Percentiles rank a stretch among this genome's conserved stretches.
phyloP scores from a whole-genome alignment of 805 yeast species.

The Kluyveromyces dobzhanskii region DNA sequence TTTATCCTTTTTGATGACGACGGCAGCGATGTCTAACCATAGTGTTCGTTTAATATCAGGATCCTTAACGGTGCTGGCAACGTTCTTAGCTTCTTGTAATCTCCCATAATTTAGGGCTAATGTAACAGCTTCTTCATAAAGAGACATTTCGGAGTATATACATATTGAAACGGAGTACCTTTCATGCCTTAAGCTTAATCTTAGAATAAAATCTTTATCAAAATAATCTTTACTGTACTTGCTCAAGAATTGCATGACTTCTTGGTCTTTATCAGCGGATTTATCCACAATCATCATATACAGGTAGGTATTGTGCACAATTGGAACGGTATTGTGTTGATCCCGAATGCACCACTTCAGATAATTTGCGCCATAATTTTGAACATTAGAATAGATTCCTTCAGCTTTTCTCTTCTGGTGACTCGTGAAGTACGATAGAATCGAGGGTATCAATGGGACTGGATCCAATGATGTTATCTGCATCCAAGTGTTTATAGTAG shows the following conservation, averaged over 20 bases:
- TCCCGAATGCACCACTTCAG: constrained; percentile 46
- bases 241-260: constrained; percentile 44
- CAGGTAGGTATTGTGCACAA: constrained; percentile 62
- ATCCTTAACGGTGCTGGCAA: constrained; percentile 27
- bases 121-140: constrained; percentile 73
- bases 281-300: constrained; percentile 50
- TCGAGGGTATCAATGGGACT: constrained; percentile 62
- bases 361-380: constrained; percentile 61
- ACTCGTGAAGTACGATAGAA: constrained; percentile 57
- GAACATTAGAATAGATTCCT: constrained; percentile 13
- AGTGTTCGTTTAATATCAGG: constrained; percentile 52
- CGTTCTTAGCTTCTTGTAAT: constrained; percentile 20
- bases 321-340: constrained; percentile 34
- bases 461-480: constrained; percentile 44
- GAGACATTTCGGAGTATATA: constrained; percentile 57
- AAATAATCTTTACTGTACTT: constrained; percentile 34
- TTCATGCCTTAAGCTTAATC: constrained; percentile 57
- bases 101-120: constrained; percentile 58
- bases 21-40: constrained; percentile 55
- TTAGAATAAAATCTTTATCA: constrained; percentile 66
- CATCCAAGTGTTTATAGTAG: constrained; percentile 76
- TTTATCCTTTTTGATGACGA: constrained; percentile 21
- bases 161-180: constrained; percentile 60
- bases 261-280: constrained; percentile 33
- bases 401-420: constrained; percentile 13